These are phyloP conservation scores for Atractiella rhizophila DNA, from an alignment of 768 basidiomycete species.

Conservation along the genomic window DNA sequence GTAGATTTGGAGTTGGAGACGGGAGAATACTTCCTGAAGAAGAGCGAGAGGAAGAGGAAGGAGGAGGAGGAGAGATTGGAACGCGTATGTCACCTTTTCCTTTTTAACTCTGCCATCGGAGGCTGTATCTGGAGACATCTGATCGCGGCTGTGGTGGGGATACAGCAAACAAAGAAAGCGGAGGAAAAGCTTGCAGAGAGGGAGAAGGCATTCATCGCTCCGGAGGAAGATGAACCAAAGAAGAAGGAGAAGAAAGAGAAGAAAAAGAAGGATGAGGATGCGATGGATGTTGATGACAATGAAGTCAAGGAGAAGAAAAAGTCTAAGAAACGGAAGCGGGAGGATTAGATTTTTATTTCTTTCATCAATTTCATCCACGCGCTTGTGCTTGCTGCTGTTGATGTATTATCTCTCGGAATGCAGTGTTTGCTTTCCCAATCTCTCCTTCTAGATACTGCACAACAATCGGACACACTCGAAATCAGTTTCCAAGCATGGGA, in stretches of 20 bases:
- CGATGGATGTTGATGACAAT: slow-evolving; percentile 10
- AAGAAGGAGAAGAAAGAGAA: slow-evolving; percentile 22
- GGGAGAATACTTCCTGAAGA: slow-evolving; percentile 94
- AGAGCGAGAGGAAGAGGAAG: slow-evolving; percentile 53
- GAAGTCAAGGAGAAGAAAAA: slow-evolving; percentile 4
- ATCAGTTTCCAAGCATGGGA: neutral
- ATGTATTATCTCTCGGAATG: neutral
- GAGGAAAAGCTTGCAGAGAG: slow-evolving; percentile 51
- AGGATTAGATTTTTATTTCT: no score
- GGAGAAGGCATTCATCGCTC: slow-evolving; percentile 67
- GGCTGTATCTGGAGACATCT: slow-evolving; percentile 1
- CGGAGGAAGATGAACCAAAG: slow-evolving; percentile 52
- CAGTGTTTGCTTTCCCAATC: no score
- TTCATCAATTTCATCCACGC: no score
- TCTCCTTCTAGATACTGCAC: no score
- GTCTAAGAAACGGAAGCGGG: neutral
- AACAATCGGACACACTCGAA: neutral
- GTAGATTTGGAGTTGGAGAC: slow-evolving; percentile 82
- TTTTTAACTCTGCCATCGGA: neutral
- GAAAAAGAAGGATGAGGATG: slow-evolving; percentile 8
- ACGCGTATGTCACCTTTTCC: slow-evolving; percentile 30
- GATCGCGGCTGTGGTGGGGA: neutral
- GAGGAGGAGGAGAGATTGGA: slow-evolving; percentile 47
- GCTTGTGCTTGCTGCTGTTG: no score
- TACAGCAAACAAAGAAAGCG: slow-evolving; percentile 51